Percentiles rank a stretch among this genome's conserved stretches.
These are phyloP conservation scores for Colletotrichum zoysiae DNA, from an alignment of 2,329 filamentous ascomycete genomes.

Conservation along the genomic window DNA sequence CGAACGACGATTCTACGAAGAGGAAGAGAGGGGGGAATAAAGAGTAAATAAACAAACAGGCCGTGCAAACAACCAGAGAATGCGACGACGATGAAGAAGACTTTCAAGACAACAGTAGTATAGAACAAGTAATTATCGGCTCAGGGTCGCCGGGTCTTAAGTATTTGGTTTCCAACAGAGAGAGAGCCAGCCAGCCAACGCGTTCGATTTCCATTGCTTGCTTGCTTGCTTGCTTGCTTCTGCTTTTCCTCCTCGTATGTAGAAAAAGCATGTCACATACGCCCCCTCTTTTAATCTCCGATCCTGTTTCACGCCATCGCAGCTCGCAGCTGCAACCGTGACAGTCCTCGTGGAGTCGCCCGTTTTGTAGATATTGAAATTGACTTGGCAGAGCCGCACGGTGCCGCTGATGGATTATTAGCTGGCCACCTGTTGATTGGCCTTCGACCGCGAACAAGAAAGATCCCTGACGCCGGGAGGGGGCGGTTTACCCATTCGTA, in stretches of 20 bases:
- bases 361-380: conserved; percentile 10
- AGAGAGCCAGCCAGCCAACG: neutral
- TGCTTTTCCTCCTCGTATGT: neutral
- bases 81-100: conserved; percentile 1
- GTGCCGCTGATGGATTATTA: neutral
- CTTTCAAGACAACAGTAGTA: neutral
- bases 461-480: neutral
- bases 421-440: conserved; percentile 4
- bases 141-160: neutral
- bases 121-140: neutral
- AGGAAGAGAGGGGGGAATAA: neutral
- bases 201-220: neutral
- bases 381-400: conserved; percentile 14
- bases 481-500: too few species aligned
- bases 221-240: neutral
- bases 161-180: neutral
- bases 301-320: conserved; percentile 6
- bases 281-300: conserved; percentile 14
- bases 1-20: neutral
- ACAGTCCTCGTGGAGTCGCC: neutral
- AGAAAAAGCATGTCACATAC: neutral
- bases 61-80: neutral
- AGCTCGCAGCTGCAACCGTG: conserved; percentile 1
- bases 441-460: neutral
- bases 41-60: neutral